Base-by-base conservation (phyloP, 768 basidiomycete species). In the Suillus plorans region DNA sequence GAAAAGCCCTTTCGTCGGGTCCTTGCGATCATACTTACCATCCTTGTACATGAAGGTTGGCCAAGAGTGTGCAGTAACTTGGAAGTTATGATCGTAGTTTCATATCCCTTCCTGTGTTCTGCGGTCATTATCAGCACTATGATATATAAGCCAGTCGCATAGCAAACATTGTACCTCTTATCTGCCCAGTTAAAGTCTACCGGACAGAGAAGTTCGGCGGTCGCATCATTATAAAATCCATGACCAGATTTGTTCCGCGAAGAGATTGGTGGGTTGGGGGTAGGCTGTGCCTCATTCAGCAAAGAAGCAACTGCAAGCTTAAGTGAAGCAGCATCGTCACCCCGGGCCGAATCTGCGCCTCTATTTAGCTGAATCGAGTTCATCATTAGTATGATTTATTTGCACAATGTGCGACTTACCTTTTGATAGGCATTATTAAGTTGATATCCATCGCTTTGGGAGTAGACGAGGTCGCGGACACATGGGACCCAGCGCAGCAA, bases 1-100 rank as follows among this genome's bases (percentile, higher is more conserved):
- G 58, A 74, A 69, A 25, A 71, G 65, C n/a, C 69, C 64, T 56
- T 65, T 66, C 22, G 61, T 62, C 4, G 63, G 61, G 45, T 71
- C 49, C 16, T 67, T 39, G 13, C 58, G 63, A 58, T 66, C 62
- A 44, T 60, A 65, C n/a, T 52, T 36, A 31, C 49, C 45, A 20
- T 62, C 34, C 14, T 55, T 34, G 60, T 71, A 74, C 13, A 72
- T 57, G 28, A 70, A 69, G 4, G 25, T 9, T 20, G 44, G 44
- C 44, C 44, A 45, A 9, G 44, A 45, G 20, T 45, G 44, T 9
- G 44, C 44, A 10, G 44, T 45, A n/a, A 45, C 44, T 45, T 45
- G 44, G 4, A 45, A 45, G 20, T 45, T 10, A 10, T 8, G 44
- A 0, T 45, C 20, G 1, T 45, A 45, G 44, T 45, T 45, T n/a